Conservation (phyloP, 1,139 yeast species). For the Taiozyma onychis region DNA sequence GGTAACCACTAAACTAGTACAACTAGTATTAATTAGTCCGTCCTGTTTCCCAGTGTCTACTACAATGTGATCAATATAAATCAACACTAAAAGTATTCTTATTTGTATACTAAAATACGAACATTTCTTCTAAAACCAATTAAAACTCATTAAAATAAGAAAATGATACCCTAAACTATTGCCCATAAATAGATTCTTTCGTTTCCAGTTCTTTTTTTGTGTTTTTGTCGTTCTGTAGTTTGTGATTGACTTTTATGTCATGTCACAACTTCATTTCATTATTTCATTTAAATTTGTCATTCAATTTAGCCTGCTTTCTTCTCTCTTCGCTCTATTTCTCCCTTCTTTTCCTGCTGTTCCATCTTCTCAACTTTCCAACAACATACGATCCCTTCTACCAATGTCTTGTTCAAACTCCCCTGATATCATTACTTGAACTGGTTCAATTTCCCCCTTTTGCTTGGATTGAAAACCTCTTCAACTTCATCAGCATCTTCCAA, state of each 20-base stretch:
- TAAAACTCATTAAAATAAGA: background rate
- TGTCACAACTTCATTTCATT: background rate
- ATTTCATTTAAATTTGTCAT: background rate
- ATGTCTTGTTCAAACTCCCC: too few relatives aligned
- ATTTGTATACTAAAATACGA: too few relatives aligned
- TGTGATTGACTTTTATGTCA: background rate
- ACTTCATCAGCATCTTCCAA: constrained; percentile 6
- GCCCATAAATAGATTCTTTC: background rate
- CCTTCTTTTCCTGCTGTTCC: too few relatives aligned
- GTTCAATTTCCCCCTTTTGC: background rate
- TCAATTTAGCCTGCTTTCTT: background rate
- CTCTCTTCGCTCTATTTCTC: background rate
- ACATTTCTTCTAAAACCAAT: background rate
- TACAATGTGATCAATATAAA: background rate
- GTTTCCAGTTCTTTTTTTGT: background rate
- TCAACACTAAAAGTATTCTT: background rate
- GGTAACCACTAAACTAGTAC: constrained; percentile 6
- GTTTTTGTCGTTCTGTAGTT: background rate
- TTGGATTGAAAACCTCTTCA: constrained; percentile 15
- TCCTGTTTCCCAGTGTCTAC: background rate
- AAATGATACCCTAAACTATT: background rate
- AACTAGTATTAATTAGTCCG: background rate
- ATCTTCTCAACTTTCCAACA: too few relatives aligned
- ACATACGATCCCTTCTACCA: too few relatives aligned
- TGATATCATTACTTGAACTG: background rate